phyloP scores from a whole-genome alignment of 2,329 filamentous ascomycete species.

The Beauveria sp. region DNA sequence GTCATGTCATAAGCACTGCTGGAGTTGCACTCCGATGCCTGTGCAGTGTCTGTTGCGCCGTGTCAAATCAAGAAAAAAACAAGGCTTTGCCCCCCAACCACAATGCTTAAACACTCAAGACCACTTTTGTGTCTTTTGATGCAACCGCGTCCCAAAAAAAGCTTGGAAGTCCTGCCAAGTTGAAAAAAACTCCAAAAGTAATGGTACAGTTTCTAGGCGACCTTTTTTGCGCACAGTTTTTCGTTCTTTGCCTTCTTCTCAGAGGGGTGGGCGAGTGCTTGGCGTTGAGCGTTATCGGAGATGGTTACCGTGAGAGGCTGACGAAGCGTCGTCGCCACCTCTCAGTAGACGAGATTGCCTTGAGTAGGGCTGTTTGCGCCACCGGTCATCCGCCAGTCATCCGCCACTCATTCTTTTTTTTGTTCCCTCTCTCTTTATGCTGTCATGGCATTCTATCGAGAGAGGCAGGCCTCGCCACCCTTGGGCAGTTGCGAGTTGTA shows the following conservation, averaged over 20 bases:
- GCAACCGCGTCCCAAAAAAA: neutral
- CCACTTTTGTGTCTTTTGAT: neutral
- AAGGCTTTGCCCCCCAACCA: neutral
- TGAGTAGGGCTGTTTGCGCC: neutral
- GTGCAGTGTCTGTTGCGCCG: slow-evolving; percentile 4
- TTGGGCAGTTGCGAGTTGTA: slow-evolving; percentile 16
- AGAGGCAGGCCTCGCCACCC: slow-evolving; percentile 4
- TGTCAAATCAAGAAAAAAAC: neutral
- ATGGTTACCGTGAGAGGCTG: neutral
- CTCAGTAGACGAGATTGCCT: neutral
- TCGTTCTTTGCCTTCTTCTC: too few relatives aligned
- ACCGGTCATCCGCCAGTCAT: neutral
- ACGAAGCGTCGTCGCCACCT: neutral
- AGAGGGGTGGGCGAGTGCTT: neutral
- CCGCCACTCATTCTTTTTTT: neutral
- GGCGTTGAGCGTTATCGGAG: neutral
- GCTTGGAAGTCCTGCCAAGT: neutral
- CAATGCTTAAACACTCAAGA: neutral
- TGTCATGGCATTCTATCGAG: neutral
- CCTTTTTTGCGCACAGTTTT: neutral
- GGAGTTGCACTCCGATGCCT: neutral
- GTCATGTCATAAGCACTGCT: slow-evolving; percentile 1
- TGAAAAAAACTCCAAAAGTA: neutral
- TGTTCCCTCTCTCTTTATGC: neutral
- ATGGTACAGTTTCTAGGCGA: neutral